These are phyloP conservation scores for Alectoria sarmentosa DNA, from an alignment of 495 filamentous ascomycete species.

Conservation along the genomic window DNA sequence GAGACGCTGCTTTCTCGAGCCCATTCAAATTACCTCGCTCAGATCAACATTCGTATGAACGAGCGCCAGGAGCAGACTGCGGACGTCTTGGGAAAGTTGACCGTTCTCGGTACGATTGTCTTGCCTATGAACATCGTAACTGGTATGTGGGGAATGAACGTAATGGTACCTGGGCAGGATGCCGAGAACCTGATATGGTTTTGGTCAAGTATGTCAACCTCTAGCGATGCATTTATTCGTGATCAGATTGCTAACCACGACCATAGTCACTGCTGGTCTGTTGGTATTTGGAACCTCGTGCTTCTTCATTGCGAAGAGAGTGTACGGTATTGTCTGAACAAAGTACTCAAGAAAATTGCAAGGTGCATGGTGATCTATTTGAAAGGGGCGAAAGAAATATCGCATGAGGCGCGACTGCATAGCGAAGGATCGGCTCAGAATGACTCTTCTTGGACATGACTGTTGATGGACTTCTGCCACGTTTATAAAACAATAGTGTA, in stretches of 20 bases:
- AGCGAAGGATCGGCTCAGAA: not conserved
- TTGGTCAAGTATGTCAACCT: constrained; percentile 45
- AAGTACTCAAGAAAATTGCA: not conserved
- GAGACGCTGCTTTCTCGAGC: constrained; percentile 90
- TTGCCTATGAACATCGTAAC: constrained; percentile 98
- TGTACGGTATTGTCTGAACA: constrained; percentile 56
- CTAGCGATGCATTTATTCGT: constrained; percentile 7
- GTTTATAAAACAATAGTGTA: not conserved
- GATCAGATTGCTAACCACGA: constrained; percentile 8
- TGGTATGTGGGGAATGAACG: constrained; percentile 99
- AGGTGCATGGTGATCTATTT: not conserved
- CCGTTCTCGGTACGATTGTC: constrained; percentile 92
- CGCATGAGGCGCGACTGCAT: constrained; percentile 7
- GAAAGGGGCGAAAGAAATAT: not conserved
- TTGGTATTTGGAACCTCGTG: constrained; percentile 70
- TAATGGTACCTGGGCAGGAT: constrained; percentile 86
- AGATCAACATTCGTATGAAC: constrained; percentile 94
- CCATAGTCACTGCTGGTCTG: constrained; percentile 63
- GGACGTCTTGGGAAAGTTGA: constrained; percentile 89
- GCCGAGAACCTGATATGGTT: constrained; percentile 57
- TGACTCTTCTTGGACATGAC: not conserved
- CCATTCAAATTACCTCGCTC: constrained; percentile 92
- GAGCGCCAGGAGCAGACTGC: constrained; percentile 94
- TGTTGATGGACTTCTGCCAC: not conserved
- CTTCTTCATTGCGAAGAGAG: constrained; percentile 75